These are phyloP conservation scores for Sphaerulina vaccinii DNA, from an alignment of 2,329 filamentous ascomycete species.

Conservation along the genomic window DNA sequence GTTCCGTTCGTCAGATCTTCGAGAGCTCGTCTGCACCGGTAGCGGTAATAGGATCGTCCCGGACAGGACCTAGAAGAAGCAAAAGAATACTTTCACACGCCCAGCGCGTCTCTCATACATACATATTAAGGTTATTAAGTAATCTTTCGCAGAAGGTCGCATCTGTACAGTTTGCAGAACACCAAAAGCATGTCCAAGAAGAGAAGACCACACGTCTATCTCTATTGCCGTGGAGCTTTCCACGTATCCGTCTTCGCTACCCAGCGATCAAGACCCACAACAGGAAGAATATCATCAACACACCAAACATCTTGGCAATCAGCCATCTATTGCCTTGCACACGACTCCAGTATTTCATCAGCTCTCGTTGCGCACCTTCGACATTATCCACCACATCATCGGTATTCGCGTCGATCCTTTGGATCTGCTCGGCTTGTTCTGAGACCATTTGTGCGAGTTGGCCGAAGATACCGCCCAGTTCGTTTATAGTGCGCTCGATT, in stretches of 20 bases:
- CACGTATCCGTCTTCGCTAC: conserved; percentile 2
- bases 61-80: neutral
- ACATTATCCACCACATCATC: conserved; percentile 98
- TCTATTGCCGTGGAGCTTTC: neutral
- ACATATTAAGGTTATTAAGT: neutral
- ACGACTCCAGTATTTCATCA: conserved; percentile 94
- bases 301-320: conserved; percentile 79
- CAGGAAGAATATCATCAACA: conserved; percentile 76
- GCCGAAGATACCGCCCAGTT: conserved; percentile 88
- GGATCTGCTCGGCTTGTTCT: conserved; percentile 96
- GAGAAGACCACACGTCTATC: neutral
- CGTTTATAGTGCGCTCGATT: conserved; percentile 91
- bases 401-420: conserved; percentile 94
- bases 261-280: conserved; percentile 40
- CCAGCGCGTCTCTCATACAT: neutral
- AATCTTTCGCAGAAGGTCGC: neutral
- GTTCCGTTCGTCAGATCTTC: too few relatives aligned
- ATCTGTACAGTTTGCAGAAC: neutral
- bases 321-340: conserved; percentile 96
- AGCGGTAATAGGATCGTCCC: neutral
- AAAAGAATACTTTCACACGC: neutral
- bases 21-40: too few relatives aligned
- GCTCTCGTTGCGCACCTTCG: conserved; percentile 88
- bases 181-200: neutral
- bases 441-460: conserved; percentile 96